Evolutionary conservation across 805 yeast genomes (phyloP), one percentile per base, ranked within the genome.

Genomic region (Ogataea trehaloabstinens): DNA sequence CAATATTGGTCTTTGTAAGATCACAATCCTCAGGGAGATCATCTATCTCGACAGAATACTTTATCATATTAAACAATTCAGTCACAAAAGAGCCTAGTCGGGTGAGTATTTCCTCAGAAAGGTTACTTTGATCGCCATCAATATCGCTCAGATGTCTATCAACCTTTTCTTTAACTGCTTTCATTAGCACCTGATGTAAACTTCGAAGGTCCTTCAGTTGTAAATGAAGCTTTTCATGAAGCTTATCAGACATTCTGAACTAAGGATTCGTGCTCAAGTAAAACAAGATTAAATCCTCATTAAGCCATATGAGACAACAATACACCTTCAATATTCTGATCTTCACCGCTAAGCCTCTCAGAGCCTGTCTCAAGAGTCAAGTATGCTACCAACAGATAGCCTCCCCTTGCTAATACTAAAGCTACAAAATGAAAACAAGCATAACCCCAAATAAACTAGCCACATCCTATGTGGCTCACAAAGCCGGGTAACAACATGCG

Each of bases 11-110:
- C 34, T 29, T 12, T 17, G 24, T 31, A 45, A 46, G 20, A 34
- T 42, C 18, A 46, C 43, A 19, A 50, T 18, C 31, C 27, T 49
- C 52, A 7, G 50, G 37, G 8, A 61, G 71, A 5, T 85, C 90
- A 51, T 79, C 83, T 12, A 87, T 68, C 1, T 73, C 66, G 45
- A 87, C 46, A 6, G 81, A 76, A 41, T 70, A 63, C 33, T 73
- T 70, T 8, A 80, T 71, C 66, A 71, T 59, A 29, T 81, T 86
- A 54, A 85, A 78, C 17, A 76, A 66, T 6, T 71, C 73, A 30
- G 67, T 58, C 3, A 82, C 55, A 46, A 71, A 76, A 35, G 68
- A 68, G 27, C 71, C 67, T 20, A 80, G 60, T 17, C 64, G 53
- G 16, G 54, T 52, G 19, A 69, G 60, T 4, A 78, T 80, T 38